Evolutionary conservation across 192 early-diverging fungal genomes (phyloP), one percentile per base, ranked within the genome.

Genomic region (Linderina pennispora): DNA sequence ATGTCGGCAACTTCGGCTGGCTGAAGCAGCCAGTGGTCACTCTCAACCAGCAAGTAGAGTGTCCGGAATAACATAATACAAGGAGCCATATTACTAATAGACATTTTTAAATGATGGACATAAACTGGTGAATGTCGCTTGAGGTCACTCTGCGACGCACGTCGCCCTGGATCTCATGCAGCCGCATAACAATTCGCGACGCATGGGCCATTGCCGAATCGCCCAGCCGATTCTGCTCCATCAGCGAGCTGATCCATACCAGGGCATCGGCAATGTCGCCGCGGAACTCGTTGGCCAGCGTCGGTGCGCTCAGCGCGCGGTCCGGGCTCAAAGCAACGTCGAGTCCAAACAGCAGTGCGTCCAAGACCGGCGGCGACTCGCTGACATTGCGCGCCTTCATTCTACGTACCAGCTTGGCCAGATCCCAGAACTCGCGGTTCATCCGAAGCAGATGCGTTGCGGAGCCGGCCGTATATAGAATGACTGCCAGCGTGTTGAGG

Each of bases 61-160:
- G 66, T 19, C 66, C 66, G 8, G 59, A 70, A 54, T 70, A 70
- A 11, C n/a, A n/a, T n/a, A n/a, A n/a, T n/a, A n/a, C n/a, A n/a
- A 23, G 14, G 28, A 22, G 48, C 15, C 19, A 38, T 23, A 9
- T 26, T 21, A 40, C 8, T 7, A 34, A 35, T 24, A 37, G 14
- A 14, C 24, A 34, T 19, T 43, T 52, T n/a, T 33, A 61, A 15
- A 53, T 23, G 32, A 53, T 57, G 14, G 50, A 62, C 5, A 48
- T 42, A 23, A 35, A 62, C 34, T 49, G 42, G 43, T 50, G 18
- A 37, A 58, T 40, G 4, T 53, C 49, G 3, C 24, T 21, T 1
- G 54, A 53, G 0, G 20, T 39, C n/a, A 53, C 39, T 4, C 62
- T 23, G 4, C 55, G 33, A 18, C 52, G 28, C 8, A 55, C 55